These are phyloP conservation scores for Aristolochia californica DNA, from an alignment of 164 flowering plant genomes.

Conservation along the genomic window DNA sequence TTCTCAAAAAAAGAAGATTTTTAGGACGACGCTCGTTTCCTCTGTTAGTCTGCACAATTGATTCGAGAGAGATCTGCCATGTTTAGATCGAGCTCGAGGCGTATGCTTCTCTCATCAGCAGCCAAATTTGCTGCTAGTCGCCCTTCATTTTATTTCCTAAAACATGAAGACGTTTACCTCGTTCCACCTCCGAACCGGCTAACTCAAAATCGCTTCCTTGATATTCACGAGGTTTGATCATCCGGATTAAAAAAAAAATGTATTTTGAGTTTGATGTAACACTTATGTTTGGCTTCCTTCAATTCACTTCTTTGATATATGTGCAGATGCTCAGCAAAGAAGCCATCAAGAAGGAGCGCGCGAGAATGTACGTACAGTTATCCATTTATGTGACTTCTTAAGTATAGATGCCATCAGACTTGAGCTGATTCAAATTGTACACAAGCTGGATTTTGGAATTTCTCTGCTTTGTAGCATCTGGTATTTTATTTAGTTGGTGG, in stretches of 20 bases:
- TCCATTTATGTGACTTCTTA: neutral
- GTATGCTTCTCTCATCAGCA: no score
- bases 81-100: no score
- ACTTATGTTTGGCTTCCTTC: neutral
- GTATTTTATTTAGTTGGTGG: neutral
- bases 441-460: neutral
- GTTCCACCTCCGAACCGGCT: constrained; percentile 1
- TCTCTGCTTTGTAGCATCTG: neutral
- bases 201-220: constrained; percentile 46
- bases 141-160: no score
- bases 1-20: no score
- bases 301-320: neutral
- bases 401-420: neutral
- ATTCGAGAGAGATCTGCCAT: no score
- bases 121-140: no score
- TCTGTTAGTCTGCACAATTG: no score
- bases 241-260: neutral
- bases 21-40: no score
- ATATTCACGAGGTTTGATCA: constrained; percentile 53
- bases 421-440: neutral
- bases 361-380: constrained; percentile 53
- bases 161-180: neutral
- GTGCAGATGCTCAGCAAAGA: constrained; percentile 57
- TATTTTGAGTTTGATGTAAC: neutral
- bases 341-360: constrained; percentile 75